phyloP scores from a whole-genome alignment of 2,329 filamentous ascomycete species.

The Pochonia chlamydosporia region DNA sequence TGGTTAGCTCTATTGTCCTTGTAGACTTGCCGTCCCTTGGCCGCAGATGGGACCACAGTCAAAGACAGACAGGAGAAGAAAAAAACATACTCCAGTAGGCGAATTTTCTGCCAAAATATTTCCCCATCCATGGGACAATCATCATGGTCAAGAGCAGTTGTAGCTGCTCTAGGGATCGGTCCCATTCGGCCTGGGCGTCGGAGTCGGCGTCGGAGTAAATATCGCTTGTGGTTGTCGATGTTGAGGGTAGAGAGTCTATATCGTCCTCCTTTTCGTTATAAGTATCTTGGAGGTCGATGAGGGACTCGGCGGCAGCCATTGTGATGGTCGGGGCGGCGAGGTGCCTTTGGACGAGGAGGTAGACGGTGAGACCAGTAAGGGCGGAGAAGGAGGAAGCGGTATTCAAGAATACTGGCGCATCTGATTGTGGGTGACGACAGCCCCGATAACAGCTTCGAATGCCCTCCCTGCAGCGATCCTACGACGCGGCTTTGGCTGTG shows the following conservation, averaged over 20 bases:
- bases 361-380: not conserved
- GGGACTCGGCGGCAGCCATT: constrained; percentile 37
- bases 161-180: constrained; percentile 86
- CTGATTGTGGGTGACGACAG: not conserved
- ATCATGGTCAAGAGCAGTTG: constrained; percentile 93
- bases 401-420: not conserved
- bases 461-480: not conserved
- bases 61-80: not conserved
- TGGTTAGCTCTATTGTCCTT: not conserved
- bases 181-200: constrained; percentile 93
- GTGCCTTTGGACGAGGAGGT: not conserved
- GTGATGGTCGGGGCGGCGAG: constrained; percentile 3
- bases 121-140: constrained; percentile 86
- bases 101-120: constrained; percentile 90
- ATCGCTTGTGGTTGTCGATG: constrained; percentile 46
- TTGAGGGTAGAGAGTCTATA: constrained; percentile 59
- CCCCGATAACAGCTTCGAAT: not conserved
- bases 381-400: not conserved
- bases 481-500: not conserved
- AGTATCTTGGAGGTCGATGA: constrained; percentile 44
- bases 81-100: constrained; percentile 83
- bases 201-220: constrained; percentile 56
- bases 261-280: constrained; percentile 49
- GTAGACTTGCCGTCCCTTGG: no score
- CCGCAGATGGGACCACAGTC: not conserved